Evolutionary conservation across 306 rosid genomes (phyloP).

Genomic region (Cajanus cajan): DNA sequence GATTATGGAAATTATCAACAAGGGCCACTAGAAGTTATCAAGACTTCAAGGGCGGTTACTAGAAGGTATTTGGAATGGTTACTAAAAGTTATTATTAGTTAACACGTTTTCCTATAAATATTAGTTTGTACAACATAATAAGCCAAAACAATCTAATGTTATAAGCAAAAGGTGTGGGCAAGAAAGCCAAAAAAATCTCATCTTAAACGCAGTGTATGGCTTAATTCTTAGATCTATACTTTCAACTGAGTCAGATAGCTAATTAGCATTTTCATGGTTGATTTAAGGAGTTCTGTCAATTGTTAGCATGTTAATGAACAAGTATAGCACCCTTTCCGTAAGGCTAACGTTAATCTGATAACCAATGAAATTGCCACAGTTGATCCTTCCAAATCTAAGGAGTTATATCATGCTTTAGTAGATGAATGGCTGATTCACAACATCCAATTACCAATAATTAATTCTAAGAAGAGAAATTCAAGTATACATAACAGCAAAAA

Average conservation of each 20-base stretch:
- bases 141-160: background rate
- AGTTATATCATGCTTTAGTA: background rate
- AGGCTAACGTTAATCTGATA: background rate
- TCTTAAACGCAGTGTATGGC: background rate
- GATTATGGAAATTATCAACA: background rate
- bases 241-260: background rate
- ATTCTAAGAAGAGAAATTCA: background rate
- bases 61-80: background rate
- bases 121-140: background rate
- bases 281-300: background rate
- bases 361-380: background rate
- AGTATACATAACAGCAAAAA: constrained; percentile 8
- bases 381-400: background rate
- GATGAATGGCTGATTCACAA: constrained; percentile 5
- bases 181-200: background rate
- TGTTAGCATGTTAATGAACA: background rate
- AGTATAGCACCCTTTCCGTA: background rate
- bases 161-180: background rate
- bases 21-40: background rate
- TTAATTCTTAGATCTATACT: background rate
- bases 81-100: background rate
- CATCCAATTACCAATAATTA: background rate
- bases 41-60: background rate
- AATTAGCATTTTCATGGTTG: background rate
- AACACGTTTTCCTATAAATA: background rate